Conservation (phyloP, 1,139 yeast genomes). For the Suhomyces panamericanus region DNA sequence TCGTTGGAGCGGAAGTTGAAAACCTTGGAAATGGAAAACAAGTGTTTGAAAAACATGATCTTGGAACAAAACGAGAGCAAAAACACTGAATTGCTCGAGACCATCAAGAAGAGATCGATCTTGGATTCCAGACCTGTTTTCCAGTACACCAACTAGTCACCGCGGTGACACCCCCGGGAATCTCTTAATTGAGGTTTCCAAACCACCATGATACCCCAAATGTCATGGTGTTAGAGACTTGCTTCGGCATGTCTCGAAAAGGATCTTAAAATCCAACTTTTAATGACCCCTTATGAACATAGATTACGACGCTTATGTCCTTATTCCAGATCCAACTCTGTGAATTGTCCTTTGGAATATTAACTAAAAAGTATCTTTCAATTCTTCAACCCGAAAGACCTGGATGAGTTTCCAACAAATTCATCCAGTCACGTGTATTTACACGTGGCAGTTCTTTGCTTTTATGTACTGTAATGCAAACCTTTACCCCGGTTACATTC, state of each 20-base stretch:
- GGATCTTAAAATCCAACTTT: constrained; percentile 41
- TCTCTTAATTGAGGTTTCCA: constrained; percentile 1
- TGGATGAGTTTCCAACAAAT: constrained; percentile 19
- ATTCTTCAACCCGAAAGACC: constrained; percentile 22
- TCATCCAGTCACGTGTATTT: constrained; percentile 6
- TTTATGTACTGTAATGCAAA: constrained; percentile 7
- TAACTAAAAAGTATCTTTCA: constrained; percentile 16
- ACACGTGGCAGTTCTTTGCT: constrained; percentile 4
- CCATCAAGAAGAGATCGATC: constrained; percentile 43
- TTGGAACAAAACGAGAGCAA: constrained; percentile 48
- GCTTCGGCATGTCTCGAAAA: constrained; percentile 1
- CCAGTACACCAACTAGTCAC: constrained; percentile 28
- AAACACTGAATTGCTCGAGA: constrained; percentile 41
- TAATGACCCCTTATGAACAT: constrained; percentile 29
- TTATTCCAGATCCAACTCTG: constrained; percentile 39
- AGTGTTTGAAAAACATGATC: constrained; percentile 55
- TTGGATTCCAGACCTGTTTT: constrained; percentile 34
- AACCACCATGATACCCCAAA: constrained; percentile 1
- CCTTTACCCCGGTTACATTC: not conserved
- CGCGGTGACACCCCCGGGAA: not conserved
- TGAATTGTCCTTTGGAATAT: constrained; percentile 10
- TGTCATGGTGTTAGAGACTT: not conserved
- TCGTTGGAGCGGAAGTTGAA: constrained; percentile 45
- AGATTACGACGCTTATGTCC: constrained; percentile 20
- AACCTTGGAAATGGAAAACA: constrained; percentile 76